A percentile compares a stretch with the other conserved stretches of the same genome.
Conservation (phyloP, 768 basidiomycete genomes). For the Lanmaoa rubissima region DNA sequence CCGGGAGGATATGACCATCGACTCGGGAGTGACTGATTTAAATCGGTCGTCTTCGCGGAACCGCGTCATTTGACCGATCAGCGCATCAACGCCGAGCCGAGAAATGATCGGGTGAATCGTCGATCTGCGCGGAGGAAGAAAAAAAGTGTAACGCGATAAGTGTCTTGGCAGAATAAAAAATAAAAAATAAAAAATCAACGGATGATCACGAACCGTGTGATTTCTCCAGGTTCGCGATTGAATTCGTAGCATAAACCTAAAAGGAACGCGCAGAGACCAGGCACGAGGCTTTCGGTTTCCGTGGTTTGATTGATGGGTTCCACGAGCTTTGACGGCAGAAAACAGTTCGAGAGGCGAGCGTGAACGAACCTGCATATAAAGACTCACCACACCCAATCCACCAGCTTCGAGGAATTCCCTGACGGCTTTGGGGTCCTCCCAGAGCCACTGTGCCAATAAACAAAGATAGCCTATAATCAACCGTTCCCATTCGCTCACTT, state of each 20-base stretch:
- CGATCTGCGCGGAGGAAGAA: slow-evolving; percentile 42
- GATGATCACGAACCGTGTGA: slow-evolving; percentile 68
- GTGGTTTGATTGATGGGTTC: slow-evolving; percentile 91
- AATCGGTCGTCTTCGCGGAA: slow-evolving; percentile 92
- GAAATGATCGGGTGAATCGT: slow-evolving; percentile 89
- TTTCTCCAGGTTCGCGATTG: slow-evolving; percentile 92
- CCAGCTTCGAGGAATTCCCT: slow-evolving; percentile 89
- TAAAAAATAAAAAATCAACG: neutral
- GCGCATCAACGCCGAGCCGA: slow-evolving; percentile 85
- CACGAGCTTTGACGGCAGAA: slow-evolving; percentile 59
- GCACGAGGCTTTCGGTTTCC: slow-evolving; percentile 82
- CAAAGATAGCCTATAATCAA: slow-evolving; percentile 83
- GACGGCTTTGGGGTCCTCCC: slow-evolving; percentile 91
- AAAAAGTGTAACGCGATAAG: neutral
- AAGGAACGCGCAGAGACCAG: slow-evolving; percentile 87
- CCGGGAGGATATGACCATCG: slow-evolving; percentile 63
- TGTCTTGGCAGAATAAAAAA: neutral
- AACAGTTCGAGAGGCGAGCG: neutral
- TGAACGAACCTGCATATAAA: neutral
- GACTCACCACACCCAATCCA: slow-evolving; percentile 83
- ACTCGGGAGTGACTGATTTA: slow-evolving; percentile 84
- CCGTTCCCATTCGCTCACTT: slow-evolving; percentile 87
- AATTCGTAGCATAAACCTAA: slow-evolving; percentile 96
- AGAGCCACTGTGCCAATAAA: slow-evolving; percentile 88
- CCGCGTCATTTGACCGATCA: slow-evolving; percentile 82